These are phyloP conservation scores for Westerdykella ornata DNA, from an alignment of 2,329 filamentous ascomycete species.

Conservation along the genomic window DNA sequence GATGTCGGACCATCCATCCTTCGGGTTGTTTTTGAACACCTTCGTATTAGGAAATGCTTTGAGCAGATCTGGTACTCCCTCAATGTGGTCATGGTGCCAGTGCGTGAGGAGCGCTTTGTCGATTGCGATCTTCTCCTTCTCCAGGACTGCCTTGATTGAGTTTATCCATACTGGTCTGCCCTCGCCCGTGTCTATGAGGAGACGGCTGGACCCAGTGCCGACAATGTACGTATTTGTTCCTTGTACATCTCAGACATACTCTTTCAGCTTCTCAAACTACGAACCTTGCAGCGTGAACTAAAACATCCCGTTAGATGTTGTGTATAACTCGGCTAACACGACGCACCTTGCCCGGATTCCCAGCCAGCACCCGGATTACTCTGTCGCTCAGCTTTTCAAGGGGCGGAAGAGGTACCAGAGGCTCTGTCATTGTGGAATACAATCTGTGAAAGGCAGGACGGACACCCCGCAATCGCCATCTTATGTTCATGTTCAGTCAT, in stretches of 20 bases:
- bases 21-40: slow-evolving; percentile 61
- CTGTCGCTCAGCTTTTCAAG: slow-evolving; percentile 70
- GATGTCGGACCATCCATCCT: slow-evolving; percentile 47
- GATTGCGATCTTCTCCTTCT: slow-evolving; percentile 61
- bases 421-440: slow-evolving; percentile 50
- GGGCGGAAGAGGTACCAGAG: slow-evolving; percentile 60
- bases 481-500: slow-evolving; percentile 20
- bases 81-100: slow-evolving; percentile 83
- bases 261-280: neutral
- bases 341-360: slow-evolving; percentile 76
- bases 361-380: slow-evolving; percentile 78
- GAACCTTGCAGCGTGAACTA: slow-evolving; percentile 59
- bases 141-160: slow-evolving; percentile 58
- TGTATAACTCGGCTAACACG: neutral
- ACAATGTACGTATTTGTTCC: slow-evolving; percentile 93
- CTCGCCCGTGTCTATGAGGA: slow-evolving; percentile 88
- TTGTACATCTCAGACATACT: slow-evolving; percentile 30
- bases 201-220: slow-evolving; percentile 63
- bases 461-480: slow-evolving; percentile 18
- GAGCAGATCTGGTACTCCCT: slow-evolving; percentile 66
- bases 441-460: slow-evolving; percentile 13
- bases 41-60: slow-evolving; percentile 55
- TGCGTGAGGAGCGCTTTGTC: slow-evolving; percentile 74
- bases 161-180: slow-evolving; percentile 68
- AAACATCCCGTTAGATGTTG: slow-evolving; percentile 11